Percentiles rank a stretch among this genome's conserved stretches.
phyloP scores from a whole-genome alignment of 2,329 filamentous ascomycete species.

The Clarireedia homoeocarpa region DNA sequence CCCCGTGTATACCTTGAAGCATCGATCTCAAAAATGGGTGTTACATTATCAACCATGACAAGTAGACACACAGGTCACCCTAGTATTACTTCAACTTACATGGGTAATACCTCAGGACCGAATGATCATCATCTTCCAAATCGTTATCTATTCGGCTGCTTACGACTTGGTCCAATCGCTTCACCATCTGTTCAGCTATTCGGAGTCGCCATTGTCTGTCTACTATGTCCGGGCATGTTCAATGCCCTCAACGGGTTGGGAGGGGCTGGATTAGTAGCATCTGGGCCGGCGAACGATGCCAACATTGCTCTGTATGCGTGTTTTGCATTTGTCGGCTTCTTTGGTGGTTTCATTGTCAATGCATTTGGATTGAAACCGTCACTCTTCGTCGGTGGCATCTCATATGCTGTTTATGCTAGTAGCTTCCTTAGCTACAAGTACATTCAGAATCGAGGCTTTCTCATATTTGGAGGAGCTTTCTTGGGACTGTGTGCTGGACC shows the following conservation, averaged over 20 bases:
- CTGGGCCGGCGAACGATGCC: slow-evolving; percentile 39
- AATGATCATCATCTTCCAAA: not conserved
- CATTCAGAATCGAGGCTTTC: slow-evolving; percentile 47
- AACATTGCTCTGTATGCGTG: slow-evolving; percentile 38
- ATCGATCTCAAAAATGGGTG: slow-evolving; percentile 1
- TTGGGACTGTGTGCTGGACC: slow-evolving; percentile 69
- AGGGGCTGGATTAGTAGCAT: slow-evolving; percentile 50
- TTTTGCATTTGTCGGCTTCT: slow-evolving; percentile 51
- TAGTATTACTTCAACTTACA: not conserved
- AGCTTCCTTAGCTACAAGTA: slow-evolving; percentile 64
- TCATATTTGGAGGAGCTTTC: slow-evolving; percentile 64
- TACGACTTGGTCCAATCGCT: not conserved
- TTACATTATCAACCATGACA: slow-evolving; percentile 2
- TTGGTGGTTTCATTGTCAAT: slow-evolving; percentile 69
- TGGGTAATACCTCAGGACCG: not conserved
- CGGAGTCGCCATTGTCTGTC: slow-evolving; percentile 58
- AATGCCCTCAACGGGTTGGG: slow-evolving; percentile 58
- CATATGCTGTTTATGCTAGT: slow-evolving; percentile 65
- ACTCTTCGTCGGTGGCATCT: slow-evolving; percentile 60
- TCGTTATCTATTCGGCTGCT: not conserved
- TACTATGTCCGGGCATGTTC: slow-evolving; percentile 64
- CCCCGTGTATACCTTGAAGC: not conserved
- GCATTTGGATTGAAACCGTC: slow-evolving; percentile 60
- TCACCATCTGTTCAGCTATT: slow-evolving; percentile 3
- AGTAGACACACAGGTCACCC: not conserved